phyloP scores from a whole-genome alignment of 768 basidiomycete genomes.

The Serendipita sp. region DNA sequence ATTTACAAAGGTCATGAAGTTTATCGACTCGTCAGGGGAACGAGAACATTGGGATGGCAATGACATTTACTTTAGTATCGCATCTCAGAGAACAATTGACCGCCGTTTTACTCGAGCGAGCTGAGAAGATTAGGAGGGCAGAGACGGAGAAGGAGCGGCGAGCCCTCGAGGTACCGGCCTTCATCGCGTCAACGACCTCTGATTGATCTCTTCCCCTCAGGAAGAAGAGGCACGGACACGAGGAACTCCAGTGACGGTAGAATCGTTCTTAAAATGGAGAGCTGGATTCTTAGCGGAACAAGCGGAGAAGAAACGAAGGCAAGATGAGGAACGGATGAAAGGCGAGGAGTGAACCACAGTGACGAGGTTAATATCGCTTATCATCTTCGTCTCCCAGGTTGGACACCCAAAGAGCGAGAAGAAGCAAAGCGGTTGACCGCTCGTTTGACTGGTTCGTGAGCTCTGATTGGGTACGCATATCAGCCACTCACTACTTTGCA shows the following conservation, averaged over 20 bases:
- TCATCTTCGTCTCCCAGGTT: constrained; percentile 9
- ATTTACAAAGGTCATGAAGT: constrained; percentile 2
- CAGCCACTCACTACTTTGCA: constrained; percentile 19
- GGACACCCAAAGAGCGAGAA: constrained; percentile 71
- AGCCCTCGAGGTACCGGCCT: constrained; percentile 66
- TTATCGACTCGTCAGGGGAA: constrained; percentile 35
- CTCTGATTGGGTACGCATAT: background rate
- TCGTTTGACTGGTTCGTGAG: constrained; percentile 46
- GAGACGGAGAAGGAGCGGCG: constrained; percentile 60
- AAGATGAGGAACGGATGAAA: constrained; percentile 68
- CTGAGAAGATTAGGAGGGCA: constrained; percentile 38
- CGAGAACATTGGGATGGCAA: constrained; percentile 88
- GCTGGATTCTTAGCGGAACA: constrained; percentile 58
- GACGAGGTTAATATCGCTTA: background rate
- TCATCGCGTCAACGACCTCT: too few relatives aligned
- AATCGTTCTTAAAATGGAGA: constrained; percentile 73
- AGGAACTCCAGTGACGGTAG: constrained; percentile 81
- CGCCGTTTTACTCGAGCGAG: constrained; percentile 41
- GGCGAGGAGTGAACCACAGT: constrained; percentile 12
- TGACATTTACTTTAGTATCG: constrained; percentile 90
- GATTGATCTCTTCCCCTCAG: too few relatives aligned
- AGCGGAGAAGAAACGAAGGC: constrained; percentile 37
- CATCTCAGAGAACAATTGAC: constrained; percentile 68
- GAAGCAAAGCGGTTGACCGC: constrained; percentile 51
- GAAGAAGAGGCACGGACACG: constrained; percentile 75